Base-by-base conservation (phyloP, 805 yeast genomes). In the Schwanniomyces yamadae region DNA sequence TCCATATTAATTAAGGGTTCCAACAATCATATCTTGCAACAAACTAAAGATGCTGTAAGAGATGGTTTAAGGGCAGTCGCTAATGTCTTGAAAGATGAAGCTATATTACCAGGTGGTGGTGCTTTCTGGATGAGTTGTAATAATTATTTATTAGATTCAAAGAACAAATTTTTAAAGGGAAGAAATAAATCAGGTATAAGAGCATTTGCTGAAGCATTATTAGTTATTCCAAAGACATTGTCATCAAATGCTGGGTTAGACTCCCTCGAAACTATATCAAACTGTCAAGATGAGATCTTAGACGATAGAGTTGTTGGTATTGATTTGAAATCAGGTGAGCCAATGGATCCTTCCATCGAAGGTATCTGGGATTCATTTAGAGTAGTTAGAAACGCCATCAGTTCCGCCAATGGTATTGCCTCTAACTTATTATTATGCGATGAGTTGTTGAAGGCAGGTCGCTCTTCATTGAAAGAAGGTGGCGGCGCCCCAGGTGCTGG, bases 291-390 rank as follows among this genome's bases (percentile, higher is more conserved):
- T 63, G 95, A 85, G 59, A 75, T 82, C 39, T 77, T 73, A 28
- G 93, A 84, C 30, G 93, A 83, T 34, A 80, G 84, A 52, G 77
- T 79, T 21, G 95, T 90, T 28, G 99, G 99, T 39, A 81, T 93
- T 36, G 96, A 93, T 59, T 74, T 93, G 47, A 78, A 77, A 42
- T 75, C 91, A 8, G 99, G 99, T 25, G 96, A 90, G 57, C 93
- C 97, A 33, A 82, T 91, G 77, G 97, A 91, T 56, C 97, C 99
- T 32, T 75, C 87, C 6, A 75, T 85, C 36, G 96, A 87, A 57
- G 99, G 99, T 42, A 79, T 93, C 40, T 93, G 96, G 95, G 99
- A 93, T 64, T 85, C 95, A 17, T 93, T 78, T 69, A 74, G 99
- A 48, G 99, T 93, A 25, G 69, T 93, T 41, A 80, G 99, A 68